Conservation (phyloP, 2,329 filamentous ascomycete species). For the Arthrinium phaeospermum region DNA sequence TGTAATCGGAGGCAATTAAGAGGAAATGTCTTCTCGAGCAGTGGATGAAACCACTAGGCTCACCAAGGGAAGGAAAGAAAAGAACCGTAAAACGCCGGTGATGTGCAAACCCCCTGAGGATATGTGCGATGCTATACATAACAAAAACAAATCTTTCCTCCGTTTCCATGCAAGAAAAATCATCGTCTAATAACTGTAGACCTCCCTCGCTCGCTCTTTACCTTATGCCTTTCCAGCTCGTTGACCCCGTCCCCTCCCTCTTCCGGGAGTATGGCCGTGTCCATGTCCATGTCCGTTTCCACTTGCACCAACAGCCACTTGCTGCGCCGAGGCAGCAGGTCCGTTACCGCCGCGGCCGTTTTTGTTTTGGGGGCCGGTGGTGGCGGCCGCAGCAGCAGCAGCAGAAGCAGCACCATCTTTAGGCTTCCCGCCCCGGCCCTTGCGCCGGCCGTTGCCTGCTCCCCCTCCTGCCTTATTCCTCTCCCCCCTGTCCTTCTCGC, state of each 20-base stretch:
- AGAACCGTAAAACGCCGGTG: background rate
- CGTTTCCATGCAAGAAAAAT: background rate
- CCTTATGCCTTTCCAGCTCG: constrained; percentile 26
- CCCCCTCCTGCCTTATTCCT: constrained; percentile 30
- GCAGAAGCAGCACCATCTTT: background rate
- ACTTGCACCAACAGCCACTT: constrained; percentile 20
- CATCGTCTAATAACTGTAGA: background rate
- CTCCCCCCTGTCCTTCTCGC: constrained; percentile 51
- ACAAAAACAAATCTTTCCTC: background rate
- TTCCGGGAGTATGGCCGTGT: background rate
- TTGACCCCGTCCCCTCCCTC: constrained; percentile 30
- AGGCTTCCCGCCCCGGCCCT: constrained; percentile 20
- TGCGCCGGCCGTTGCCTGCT: constrained; percentile 23
- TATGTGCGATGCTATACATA: constrained; percentile 7
- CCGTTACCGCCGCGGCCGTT: background rate
- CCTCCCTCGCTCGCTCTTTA: constrained; percentile 7
- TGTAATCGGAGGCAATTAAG: background rate
- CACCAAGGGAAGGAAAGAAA: too few relatives aligned
- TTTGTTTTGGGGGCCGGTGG: background rate
- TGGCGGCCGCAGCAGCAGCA: background rate
- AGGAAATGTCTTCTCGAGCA: background rate
- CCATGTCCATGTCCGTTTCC: constrained; percentile 20
- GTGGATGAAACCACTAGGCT: background rate
- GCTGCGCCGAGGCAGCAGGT: background rate
- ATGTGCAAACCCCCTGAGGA: background rate